Evolutionary conservation across 75 land plant species (phyloP).

Genomic region (Sequoia sempervirens): DNA sequence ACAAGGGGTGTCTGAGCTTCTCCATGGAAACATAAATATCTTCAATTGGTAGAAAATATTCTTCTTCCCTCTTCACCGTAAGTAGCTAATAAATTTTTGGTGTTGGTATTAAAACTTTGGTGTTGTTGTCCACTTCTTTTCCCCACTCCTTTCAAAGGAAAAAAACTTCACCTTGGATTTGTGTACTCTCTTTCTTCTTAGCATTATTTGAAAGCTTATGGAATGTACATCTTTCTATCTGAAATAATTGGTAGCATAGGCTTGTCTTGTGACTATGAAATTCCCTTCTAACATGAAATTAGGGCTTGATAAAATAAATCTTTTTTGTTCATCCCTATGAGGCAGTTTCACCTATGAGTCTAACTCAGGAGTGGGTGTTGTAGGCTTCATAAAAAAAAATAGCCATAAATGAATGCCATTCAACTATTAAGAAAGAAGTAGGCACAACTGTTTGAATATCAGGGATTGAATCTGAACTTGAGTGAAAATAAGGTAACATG

Average conservation of each 20-base stretch:
- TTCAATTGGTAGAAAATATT: no score
- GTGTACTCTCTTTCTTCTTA: no score
- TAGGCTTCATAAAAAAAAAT: neutral
- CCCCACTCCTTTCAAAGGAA: no score
- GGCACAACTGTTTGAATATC: neutral
- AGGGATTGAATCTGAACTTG: neutral
- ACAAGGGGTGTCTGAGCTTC: no score
- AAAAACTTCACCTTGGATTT: no score
- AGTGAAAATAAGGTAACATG: neutral
- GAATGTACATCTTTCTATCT: slow-evolving; percentile 27
- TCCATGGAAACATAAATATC: no score
- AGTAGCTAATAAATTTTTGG: no score
- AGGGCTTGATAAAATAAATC: slow-evolving; percentile 1
- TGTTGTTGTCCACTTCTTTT: no score
- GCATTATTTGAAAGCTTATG: no score
- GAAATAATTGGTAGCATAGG: slow-evolving; percentile 25
- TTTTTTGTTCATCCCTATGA: neutral
- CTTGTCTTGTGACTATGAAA: slow-evolving; percentile 2
- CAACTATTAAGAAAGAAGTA: neutral
- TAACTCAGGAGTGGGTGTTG: neutral
- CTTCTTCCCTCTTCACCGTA: no score
- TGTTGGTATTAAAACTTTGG: no score
- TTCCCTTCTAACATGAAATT: neutral
- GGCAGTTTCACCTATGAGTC: neutral
- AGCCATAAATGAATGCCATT: neutral